Percentiles rank a stretch among this genome's conserved stretches.
phyloP scores from a whole-genome alignment of 768 basidiomycete genomes.

The Exidia glandulosa region DNA sequence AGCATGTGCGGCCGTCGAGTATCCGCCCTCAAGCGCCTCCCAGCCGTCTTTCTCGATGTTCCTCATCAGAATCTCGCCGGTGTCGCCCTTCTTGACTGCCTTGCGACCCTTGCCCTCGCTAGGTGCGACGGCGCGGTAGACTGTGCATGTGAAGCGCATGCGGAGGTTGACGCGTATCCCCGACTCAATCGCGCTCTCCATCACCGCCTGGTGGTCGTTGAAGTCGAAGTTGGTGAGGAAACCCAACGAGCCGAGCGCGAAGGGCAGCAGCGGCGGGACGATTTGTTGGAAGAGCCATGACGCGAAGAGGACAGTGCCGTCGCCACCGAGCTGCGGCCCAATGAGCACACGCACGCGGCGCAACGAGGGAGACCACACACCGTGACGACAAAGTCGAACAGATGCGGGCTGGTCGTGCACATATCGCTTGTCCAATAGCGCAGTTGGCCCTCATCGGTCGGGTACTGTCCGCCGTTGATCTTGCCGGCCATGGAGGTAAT shows the following conservation, averaged over 20 bases:
- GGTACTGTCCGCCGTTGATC: slow-evolving; percentile 29
- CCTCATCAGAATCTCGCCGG: slow-evolving; percentile 96
- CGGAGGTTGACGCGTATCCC: slow-evolving; percentile 96
- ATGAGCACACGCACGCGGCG: slow-evolving; percentile 7
- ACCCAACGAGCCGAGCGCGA: slow-evolving; percentile 92
- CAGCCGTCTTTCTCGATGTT: slow-evolving; percentile 84
- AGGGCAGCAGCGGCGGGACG: slow-evolving; percentile 96
- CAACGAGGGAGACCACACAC: slow-evolving; percentile 35
- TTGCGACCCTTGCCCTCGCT: slow-evolving; percentile 58
- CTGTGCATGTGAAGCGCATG: slow-evolving; percentile 98
- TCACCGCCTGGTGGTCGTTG: slow-evolving; percentile 67
- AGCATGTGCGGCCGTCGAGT: slow-evolving; percentile 24
- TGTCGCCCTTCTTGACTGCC: slow-evolving; percentile 86
- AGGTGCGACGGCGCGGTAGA: slow-evolving; percentile 80
- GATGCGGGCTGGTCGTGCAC: slow-evolving; percentile 82
- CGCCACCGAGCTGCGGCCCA: slow-evolving; percentile 73
- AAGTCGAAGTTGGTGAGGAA: slow-evolving; percentile 98
- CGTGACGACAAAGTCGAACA: slow-evolving; percentile 97
- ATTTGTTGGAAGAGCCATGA: slow-evolving; percentile 99
- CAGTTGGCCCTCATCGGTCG: slow-evolving; percentile 72
- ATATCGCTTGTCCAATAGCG: slow-evolving; percentile 97
- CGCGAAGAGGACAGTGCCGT: slow-evolving; percentile 96
- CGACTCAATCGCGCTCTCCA: slow-evolving; percentile 80
- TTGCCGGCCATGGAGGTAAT: slow-evolving; percentile 34
- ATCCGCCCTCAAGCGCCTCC: slow-evolving; percentile 89